Conservation (phyloP, 768 basidiomycete species). For the Rhodotorula taiwanensis region DNA sequence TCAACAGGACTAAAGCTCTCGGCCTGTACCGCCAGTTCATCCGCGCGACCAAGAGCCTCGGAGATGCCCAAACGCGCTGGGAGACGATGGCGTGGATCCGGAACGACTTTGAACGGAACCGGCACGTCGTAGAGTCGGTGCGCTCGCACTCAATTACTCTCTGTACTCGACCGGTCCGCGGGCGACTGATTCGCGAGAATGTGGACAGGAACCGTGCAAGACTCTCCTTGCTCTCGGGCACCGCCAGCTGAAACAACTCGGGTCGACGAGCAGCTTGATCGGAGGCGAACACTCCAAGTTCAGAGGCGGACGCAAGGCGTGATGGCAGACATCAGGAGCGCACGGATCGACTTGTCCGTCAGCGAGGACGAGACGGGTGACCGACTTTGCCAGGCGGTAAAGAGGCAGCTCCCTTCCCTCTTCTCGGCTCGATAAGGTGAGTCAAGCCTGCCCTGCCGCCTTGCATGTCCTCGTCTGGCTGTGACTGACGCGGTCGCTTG, state of each 20-base stretch:
- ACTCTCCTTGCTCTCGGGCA: conserved; percentile 32
- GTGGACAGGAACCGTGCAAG: conserved; percentile 29
- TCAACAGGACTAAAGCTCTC: conserved; percentile 32
- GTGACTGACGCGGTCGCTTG: no score
- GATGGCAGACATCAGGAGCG: no score
- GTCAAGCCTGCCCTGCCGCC: no score
- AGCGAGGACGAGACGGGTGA: no score
- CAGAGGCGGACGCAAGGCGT: conserved; percentile 17
- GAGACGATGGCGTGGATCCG: conserved; percentile 36
- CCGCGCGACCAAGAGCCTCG: conserved; percentile 31
- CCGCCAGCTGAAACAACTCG: conserved; percentile 37
- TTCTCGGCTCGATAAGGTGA: no score
- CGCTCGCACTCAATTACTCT: no score
- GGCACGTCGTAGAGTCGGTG: conserved; percentile 29
- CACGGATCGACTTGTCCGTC: no score
- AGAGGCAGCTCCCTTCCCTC: no score
- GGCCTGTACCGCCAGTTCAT: conserved; percentile 37
- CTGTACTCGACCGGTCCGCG: neutral
- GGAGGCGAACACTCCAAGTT: conserved; percentile 26
- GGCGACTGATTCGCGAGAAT: no score
- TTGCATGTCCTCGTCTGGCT: no score
- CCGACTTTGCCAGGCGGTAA: no score
- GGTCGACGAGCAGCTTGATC: conserved; percentile 32
- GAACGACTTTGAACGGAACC: conserved; percentile 36
- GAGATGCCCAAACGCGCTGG: conserved; percentile 17